Base-by-base conservation (phyloP, 2,329 filamentous ascomycete species). In the Fonsecaea pugnacius region DNA sequence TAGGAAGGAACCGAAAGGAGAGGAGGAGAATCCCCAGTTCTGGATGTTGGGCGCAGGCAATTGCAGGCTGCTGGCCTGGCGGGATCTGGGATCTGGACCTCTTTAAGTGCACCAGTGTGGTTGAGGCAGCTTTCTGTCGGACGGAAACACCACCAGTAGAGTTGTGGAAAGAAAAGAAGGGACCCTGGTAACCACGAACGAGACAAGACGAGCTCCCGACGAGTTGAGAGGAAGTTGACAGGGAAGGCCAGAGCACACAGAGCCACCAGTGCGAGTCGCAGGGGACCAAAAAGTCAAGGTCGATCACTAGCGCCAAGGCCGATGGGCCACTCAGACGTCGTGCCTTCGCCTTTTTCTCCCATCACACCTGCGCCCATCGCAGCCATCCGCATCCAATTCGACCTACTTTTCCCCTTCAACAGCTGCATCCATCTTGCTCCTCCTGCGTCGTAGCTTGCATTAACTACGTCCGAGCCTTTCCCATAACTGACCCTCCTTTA, bases 231-330 rank as follows among this genome's bases (percentile, higher is more conserved):
- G 7, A 24, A 9, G 40, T 46, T 46, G 40, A 46, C 40, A 46
- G 40, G 40, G 40, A 46, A 10, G 40, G n/a, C 10, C 10, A 38
- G 35, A 4, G 35, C 35, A 38, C 10, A 10, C n/a, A 21, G n/a
- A 46, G 38, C 38, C 38, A 40, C 38, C 38, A 40, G 38, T 7
- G n/a, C 38, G 14, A 40, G 38, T 46, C 40, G 40, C 40, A 24
- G 18, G 16, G 35, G 43, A 27, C 43, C 43, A 43, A 33, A 30
- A 35, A 33, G 27, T 60, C 21, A 33, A 54, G 51, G 57, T 46
- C 27, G 43, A 30, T 56, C 53, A 54, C 54, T 64, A 67, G 64
- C 64, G 64, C 64, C 64, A 67, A 67, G 64, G 43, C 61, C 60
- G 38, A 12, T 16, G 43, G 35, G 46, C 64, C 64, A 67, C 61